Evolutionary conservation across 495 filamentous ascomycete genomes (phyloP).

Genomic region (Neurospora sp.): DNA sequence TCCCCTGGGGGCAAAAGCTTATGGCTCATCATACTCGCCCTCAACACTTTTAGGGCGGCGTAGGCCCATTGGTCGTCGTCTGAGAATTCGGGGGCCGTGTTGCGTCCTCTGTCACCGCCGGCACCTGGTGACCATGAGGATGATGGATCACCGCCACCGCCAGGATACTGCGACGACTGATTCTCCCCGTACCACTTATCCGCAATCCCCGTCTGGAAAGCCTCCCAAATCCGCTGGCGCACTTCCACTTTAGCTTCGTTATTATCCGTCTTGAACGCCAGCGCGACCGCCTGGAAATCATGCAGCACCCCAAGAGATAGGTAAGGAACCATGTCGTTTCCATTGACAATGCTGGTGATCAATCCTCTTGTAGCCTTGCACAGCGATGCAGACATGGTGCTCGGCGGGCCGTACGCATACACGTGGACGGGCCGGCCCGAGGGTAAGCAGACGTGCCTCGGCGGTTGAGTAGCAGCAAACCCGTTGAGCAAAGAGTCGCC

Average conservation of each 20-base stretch:
- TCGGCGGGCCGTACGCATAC: conserved; percentile 69
- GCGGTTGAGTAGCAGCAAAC: conserved; percentile 6
- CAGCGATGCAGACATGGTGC: conserved; percentile 62
- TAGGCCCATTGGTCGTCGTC: conserved; percentile 65
- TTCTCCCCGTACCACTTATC: conserved; percentile 34
- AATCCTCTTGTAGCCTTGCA: conserved; percentile 62
- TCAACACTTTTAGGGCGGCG: conserved; percentile 53
- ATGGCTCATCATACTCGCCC: conserved; percentile 56
- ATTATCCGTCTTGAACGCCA: conserved; percentile 63
- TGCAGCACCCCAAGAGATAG: conserved; percentile 66
- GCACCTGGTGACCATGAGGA: not conserved
- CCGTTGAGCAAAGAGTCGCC: conserved; percentile 6
- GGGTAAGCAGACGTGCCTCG: conserved; percentile 42
- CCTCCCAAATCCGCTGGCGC: conserved; percentile 53
- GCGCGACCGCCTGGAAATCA: conserved; percentile 60
- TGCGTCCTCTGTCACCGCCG: not conserved
- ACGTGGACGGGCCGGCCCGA: conserved; percentile 62
- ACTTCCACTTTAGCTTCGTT: conserved; percentile 55
- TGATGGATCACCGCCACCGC: not conserved
- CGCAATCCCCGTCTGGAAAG: conserved; percentile 38
- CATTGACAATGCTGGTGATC: conserved; percentile 65
- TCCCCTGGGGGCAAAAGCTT: conserved; percentile 71
- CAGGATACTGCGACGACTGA: conserved; percentile 1
- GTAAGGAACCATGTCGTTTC: conserved; percentile 61
- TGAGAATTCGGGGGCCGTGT: conserved; percentile 4